phyloP scores from a whole-genome alignment of 2,329 filamentous ascomycete genomes.

The Neoarthrinium moseri region DNA sequence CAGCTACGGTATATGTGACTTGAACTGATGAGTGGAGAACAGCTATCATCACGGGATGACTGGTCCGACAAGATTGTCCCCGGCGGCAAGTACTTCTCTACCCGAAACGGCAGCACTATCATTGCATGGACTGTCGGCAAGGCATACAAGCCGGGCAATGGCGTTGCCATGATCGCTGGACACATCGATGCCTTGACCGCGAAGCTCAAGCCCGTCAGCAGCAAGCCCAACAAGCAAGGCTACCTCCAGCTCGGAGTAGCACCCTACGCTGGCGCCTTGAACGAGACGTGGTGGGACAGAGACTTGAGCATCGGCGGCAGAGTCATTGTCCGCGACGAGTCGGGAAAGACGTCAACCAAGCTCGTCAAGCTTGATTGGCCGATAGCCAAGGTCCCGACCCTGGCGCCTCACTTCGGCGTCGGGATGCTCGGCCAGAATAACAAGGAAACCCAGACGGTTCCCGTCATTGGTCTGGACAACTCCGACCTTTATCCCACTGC shows the following conservation, averaged over 20 bases:
- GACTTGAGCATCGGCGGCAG: constrained; percentile 89
- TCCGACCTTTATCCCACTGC: constrained; percentile 48
- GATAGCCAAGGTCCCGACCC: constrained; percentile 85
- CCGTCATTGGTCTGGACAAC: constrained; percentile 86
- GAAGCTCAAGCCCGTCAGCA: constrained; percentile 86
- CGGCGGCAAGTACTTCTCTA: constrained; percentile 86
- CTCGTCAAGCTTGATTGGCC: constrained; percentile 94
- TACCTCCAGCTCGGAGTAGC: constrained; percentile 89
- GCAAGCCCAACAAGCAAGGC: constrained; percentile 78
- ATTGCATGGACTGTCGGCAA: constrained; percentile 84
- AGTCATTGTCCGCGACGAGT: constrained; percentile 76
- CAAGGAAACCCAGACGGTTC: constrained; percentile 88
- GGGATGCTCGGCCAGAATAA: constrained; percentile 70
- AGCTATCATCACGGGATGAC: constrained; percentile 75
- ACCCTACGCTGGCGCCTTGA: constrained; percentile 85
- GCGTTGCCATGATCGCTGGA: constrained; percentile 83
- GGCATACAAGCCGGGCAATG: constrained; percentile 80
- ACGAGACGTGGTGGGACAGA: constrained; percentile 94
- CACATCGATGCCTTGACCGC: constrained; percentile 93
- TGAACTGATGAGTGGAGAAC: background rate
- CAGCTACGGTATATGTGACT: background rate
- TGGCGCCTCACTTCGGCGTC: constrained; percentile 91
- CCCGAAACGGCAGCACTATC: constrained; percentile 80
- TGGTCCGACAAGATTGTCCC: constrained; percentile 72
- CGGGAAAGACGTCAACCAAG: constrained; percentile 75